Evolutionary conservation across 345 rosid genomes (phyloP).

Genomic region (Excoecaria agallocha): DNA sequence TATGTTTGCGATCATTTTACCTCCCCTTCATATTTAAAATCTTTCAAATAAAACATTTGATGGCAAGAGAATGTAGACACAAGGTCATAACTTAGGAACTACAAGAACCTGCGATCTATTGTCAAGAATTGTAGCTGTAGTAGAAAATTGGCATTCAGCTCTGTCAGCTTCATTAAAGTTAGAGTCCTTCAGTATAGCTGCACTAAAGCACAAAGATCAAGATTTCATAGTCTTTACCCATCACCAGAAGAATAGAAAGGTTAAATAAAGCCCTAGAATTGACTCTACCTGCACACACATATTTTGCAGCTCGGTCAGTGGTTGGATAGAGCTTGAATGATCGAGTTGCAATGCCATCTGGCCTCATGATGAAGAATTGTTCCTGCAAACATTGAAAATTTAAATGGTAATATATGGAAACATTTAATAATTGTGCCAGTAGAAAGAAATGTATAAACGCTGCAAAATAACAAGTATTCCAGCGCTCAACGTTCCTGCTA

Average conservation of each 20-base stretch:
- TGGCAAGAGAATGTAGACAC: background rate
- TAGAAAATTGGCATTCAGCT: slow-evolving; percentile 87
- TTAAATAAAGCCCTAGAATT: background rate
- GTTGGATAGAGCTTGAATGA: slow-evolving; percentile 76
- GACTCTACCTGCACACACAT: slow-evolving; percentile 60
- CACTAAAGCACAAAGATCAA: slow-evolving; percentile 24
- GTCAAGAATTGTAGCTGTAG: slow-evolving; percentile 72
- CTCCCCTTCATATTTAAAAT: background rate
- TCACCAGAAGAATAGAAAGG: background rate
- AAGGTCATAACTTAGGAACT: slow-evolving; percentile 6
- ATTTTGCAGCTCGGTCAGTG: slow-evolving; percentile 82
- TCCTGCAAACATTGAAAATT: slow-evolving; percentile 49
- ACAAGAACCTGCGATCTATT: slow-evolving; percentile 78
- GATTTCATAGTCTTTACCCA: slow-evolving; percentile 10
- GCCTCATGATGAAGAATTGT: slow-evolving; percentile 85
- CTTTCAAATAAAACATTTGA: too few species aligned
- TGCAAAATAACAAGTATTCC: background rate
- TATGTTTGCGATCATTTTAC: background rate
- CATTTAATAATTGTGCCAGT: background rate
- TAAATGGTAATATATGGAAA: background rate
- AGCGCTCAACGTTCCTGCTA: background rate
- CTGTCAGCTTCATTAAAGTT: slow-evolving; percentile 79
- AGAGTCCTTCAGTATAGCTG: slow-evolving; percentile 86
- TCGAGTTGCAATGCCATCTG: slow-evolving; percentile 51
- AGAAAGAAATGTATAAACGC: background rate